Evolutionary conservation across 495 filamentous ascomycete species (phyloP).

Genomic region (Aspergillus ellipticus): DNA sequence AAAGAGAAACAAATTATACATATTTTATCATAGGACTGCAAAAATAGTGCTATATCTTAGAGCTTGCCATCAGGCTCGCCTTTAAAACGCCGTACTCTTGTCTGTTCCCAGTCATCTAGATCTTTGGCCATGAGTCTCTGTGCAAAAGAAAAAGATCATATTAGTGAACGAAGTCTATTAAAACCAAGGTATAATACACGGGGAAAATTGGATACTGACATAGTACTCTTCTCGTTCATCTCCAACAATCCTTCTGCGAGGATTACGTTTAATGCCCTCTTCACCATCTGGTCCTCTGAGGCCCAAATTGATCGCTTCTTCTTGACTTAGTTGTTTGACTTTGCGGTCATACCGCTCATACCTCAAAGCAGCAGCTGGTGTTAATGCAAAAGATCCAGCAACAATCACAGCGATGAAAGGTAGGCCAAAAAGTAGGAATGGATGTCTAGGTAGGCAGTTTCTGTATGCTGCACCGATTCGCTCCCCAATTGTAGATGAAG

Average conservation of each 20-base stretch:
- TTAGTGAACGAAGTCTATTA: not conserved
- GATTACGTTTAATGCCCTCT: conserved; percentile 45
- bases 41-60: conserved; percentile 33
- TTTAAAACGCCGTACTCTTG: conserved; percentile 77
- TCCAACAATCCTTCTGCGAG: conserved; percentile 46
- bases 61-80: conserved; percentile 87
- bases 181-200: not conserved
- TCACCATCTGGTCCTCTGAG: conserved; percentile 51
- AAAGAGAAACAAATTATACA: not conserved
- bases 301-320: conserved; percentile 72
- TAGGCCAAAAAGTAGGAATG: conserved; percentile 93
- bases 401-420: conserved; percentile 91
- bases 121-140: conserved; percentile 89
- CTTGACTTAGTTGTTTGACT: conserved; percentile 72
- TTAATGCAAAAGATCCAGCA: conserved; percentile 91
- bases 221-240: conserved; percentile 88
- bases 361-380: conserved; percentile 85
- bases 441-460: conserved; percentile 60
- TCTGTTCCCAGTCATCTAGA: conserved; percentile 94
- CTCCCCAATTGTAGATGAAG: conserved; percentile 50
- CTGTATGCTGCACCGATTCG: conserved; percentile 78
- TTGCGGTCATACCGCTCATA: conserved; percentile 91
- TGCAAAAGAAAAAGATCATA: conserved; percentile 4
- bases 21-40: not conserved
- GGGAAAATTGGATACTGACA: conserved; percentile 51